Evolutionary conservation across 1,139 yeast species (phyloP), one percentile per base, ranked within the genome.

Genomic region (Yamadazyma songkhlaensis): DNA sequence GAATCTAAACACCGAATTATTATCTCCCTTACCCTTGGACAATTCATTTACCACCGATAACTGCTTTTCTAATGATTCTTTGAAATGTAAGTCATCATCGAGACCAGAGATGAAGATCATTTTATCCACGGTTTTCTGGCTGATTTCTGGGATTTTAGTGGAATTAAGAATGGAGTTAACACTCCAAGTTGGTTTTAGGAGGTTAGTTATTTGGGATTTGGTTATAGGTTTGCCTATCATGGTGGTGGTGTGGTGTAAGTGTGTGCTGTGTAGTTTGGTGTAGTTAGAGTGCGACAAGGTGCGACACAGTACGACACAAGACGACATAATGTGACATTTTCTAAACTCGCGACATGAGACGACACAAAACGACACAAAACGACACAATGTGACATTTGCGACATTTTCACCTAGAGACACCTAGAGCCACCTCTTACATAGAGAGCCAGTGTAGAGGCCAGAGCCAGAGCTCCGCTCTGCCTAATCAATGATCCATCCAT

Each of bases 101-200:
- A 78, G 48, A 0, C 82, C 83, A 0, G 81, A 74, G 20, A 75
- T 45, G 39, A 59, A 57, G 29, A 75, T 53, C 46, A 76, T 53
- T 45, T 64, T 66, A 13, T 46, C 39, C 11, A 66, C 52, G 8
- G 42, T 40, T 5, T 52, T 38, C 9, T 36, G 29, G 6, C 38
- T 38, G 9, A 42, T 36, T 33, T 36, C 34, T 9, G 43, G 40
- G 21, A 42, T 43, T 5, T 12, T 11, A 2, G 27, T 21, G 12
- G 36, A 34, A 14, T 50, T 35, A 12, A 59, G 48, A 12, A 62
- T 46, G 5, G 53, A 56, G 25, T 48, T 45, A 3, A 63, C 51
- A 10, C 61, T 54, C 68, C 68, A 64, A 7, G 58, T 49, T 7
- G 66, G 54, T n/a, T 39, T 29, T 10, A 38, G 32, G 5, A 38